Evolutionary conservation across 805 yeast species (phyloP), one percentile per base, ranked within the genome.

Genomic region (Candida sithepensis): DNA sequence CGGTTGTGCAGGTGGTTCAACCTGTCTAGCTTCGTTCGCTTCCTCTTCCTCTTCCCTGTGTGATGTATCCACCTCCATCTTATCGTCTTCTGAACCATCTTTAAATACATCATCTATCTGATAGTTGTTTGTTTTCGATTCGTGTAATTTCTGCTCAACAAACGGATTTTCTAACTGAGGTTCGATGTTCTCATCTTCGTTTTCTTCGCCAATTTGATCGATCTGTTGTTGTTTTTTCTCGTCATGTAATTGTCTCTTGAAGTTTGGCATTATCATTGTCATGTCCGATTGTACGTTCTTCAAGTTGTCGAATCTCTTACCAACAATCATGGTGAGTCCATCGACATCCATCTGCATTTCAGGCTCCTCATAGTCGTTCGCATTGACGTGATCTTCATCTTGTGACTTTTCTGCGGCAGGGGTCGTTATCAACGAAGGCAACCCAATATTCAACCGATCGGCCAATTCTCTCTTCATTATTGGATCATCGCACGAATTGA

Each of bases 181-280:
- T 26, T 21, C 20, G 3, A 6, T 19, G 32, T 33, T 18, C 13
- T 19, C 32, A 13, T 10, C 6, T 18, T 33, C 45, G 3, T 48
- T 47, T 23, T 51, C 47, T 19, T 34, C 49, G n/a, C 20, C 23
- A 32, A 40, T 41, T 7, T 36, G 42, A 16, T 49, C 42, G 47
- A 45, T 30, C 34, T 30, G 34, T 14, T 7, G 34, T 14, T 7
- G 18, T 8, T 3, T n/a, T 8, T 37, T 28, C 19, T 37, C 33
- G 12, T 12, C 40, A 32, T 24, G 18, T 41, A 9, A 30, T 6
- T 39, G 19, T 4, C 38, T 46, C 26, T 49, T 53, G 44, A 60
- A 54, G 7, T 52, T 60, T 1, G 74, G 72, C 45, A 67, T 52
- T 2, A 70, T 58, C 69, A 65, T 69, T 0, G 74, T 69, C 68